Conservation (phyloP, 352 stramenopile species). For the Globisporangium paddicum region DNA sequence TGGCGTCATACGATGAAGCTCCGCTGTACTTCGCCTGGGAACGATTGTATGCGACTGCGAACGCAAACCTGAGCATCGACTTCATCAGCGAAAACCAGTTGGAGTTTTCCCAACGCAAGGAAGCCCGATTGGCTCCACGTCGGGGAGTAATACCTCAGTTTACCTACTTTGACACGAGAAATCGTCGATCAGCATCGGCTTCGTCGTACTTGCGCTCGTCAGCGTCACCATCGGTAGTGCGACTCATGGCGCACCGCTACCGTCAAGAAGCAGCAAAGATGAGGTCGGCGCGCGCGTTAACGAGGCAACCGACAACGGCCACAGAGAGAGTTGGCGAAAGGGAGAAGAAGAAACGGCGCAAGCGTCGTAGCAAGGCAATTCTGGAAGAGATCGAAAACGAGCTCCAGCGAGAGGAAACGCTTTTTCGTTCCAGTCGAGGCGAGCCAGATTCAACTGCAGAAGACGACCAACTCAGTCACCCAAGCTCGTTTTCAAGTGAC, state of each 20-base stretch:
- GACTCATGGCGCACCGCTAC: conserved; percentile 32
- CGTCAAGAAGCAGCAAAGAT: conserved; percentile 26
- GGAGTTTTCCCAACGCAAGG: conserved; percentile 26
- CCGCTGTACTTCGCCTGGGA: conserved; percentile 58
- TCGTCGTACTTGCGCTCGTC: conserved; percentile 33
- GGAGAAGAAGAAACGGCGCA: not conserved
- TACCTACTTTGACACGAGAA: conserved; percentile 23
- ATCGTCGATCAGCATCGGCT: conserved; percentile 22
- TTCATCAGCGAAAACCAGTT: conserved; percentile 29
- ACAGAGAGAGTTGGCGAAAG: not conserved
- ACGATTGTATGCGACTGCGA: conserved; percentile 36
- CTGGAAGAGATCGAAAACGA: conserved; percentile 16
- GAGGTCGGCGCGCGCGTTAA: conserved; percentile 3
- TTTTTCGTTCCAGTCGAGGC: not conserved
- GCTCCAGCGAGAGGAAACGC: not conserved
- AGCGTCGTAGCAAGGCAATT: conserved; percentile 11
- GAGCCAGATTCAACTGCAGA: not conserved
- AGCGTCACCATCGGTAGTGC: conserved; percentile 20
- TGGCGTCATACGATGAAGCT: conserved; percentile 42
- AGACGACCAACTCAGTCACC: conserved; percentile 3
- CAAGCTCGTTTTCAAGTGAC: conserved; percentile 4
- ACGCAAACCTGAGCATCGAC: conserved; percentile 40
- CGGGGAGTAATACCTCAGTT: conserved; percentile 24
- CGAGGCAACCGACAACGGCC: not conserved
- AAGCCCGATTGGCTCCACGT: conserved; percentile 28